A percentile compares a stretch with the other conserved stretches of the same genome.
These are phyloP conservation scores for Angomonas deanei DNA, from an alignment of 208 protist genomes.

Conservation along the genomic window DNA sequence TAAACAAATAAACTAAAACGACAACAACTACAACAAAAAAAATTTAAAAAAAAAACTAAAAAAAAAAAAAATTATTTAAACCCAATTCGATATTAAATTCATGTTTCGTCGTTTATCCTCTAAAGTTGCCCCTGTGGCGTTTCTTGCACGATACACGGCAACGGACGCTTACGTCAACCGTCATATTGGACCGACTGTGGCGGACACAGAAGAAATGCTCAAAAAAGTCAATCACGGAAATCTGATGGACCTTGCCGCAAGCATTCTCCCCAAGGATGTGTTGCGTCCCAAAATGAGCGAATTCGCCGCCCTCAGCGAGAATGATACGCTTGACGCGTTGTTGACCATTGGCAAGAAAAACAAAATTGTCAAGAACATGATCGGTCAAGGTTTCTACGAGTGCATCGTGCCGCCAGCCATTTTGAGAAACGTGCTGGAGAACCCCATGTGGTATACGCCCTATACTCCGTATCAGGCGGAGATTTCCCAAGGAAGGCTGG, in stretches of 20 bases:
- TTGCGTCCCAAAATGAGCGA: conserved; percentile 40
- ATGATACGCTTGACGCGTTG: conserved; percentile 58
- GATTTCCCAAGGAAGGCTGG: conserved; percentile 95
- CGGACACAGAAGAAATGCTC: conserved; percentile 90
- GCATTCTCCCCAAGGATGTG: conserved; percentile 68
- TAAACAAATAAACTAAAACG: not conserved
- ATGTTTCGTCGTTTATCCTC: conserved; percentile 42
- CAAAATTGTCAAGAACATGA: conserved; percentile 87
- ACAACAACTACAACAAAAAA: not conserved
- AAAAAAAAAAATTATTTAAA: not conserved
- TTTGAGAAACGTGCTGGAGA: conserved; percentile 96
- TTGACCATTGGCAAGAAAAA: conserved; percentile 69
- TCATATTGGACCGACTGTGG: conserved; percentile 83
- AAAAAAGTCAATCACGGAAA: conserved; percentile 55
- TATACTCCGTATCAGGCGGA: conserved; percentile 98
- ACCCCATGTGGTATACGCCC: conserved; percentile 98
- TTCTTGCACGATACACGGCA: conserved; percentile 30
- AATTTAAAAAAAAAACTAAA: not conserved
- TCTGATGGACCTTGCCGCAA: conserved; percentile 77
- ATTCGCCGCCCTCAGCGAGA: conserved; percentile 59
- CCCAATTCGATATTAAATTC: not conserved
- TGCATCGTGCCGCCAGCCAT: conserved; percentile 90
- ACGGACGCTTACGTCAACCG: conserved; percentile 88
- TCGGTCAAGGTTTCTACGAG: conserved; percentile 93
- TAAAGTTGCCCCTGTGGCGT: not conserved